These are phyloP conservation scores for Nigrospora osmanthi DNA, from an alignment of 2,329 filamentous ascomycete genomes.

Conservation along the genomic window DNA sequence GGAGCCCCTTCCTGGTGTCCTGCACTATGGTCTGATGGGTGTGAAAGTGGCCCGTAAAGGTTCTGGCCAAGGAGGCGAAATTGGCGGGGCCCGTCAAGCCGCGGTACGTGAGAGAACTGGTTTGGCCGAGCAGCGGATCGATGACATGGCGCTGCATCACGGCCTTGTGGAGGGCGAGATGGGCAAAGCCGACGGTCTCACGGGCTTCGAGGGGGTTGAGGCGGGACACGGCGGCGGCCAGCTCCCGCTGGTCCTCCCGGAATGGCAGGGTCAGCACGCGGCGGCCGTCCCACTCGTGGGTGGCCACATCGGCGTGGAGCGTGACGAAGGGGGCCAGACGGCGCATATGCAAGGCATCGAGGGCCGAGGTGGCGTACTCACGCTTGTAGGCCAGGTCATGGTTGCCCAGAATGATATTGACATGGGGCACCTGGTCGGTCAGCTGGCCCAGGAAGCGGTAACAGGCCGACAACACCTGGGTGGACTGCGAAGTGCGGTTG, in stretches of 20 bases:
- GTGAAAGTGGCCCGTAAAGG: slow-evolving; percentile 25
- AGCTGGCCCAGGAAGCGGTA: slow-evolving; percentile 21
- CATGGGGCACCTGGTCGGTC: slow-evolving; percentile 15
- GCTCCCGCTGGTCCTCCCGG: slow-evolving; percentile 20
- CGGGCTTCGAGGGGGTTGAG: slow-evolving; percentile 12
- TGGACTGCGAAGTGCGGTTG: slow-evolving; percentile 18
- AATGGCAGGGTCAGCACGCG: slow-evolving; percentile 22
- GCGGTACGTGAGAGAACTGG: slow-evolving; percentile 12
- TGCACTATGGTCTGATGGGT: slow-evolving; percentile 21
- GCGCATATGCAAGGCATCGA: slow-evolving; percentile 18
- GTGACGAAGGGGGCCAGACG: slow-evolving; percentile 15
- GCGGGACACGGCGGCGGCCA: slow-evolving; percentile 14
- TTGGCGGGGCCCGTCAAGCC: slow-evolving; percentile 16
- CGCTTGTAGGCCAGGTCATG: slow-evolving; percentile 23
- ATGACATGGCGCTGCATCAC: slow-evolving; percentile 19
- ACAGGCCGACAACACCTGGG: slow-evolving; percentile 21
- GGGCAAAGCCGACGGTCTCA: slow-evolving; percentile 20
- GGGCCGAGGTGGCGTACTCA: slow-evolving; percentile 20
- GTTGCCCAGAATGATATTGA: slow-evolving; percentile 25
- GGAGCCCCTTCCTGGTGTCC: not conserved
- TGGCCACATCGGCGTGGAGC: slow-evolving; percentile 13
- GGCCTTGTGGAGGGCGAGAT: slow-evolving; percentile 23
- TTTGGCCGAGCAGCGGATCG: slow-evolving; percentile 5
- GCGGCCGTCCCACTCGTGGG: slow-evolving; percentile 18
- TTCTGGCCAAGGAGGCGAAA: slow-evolving; percentile 19